Percentiles rank a stretch among this genome's conserved stretches.
These are phyloP conservation scores for Apiospora marii DNA, from an alignment of 2,329 filamentous ascomycete species.

Conservation along the genomic window DNA sequence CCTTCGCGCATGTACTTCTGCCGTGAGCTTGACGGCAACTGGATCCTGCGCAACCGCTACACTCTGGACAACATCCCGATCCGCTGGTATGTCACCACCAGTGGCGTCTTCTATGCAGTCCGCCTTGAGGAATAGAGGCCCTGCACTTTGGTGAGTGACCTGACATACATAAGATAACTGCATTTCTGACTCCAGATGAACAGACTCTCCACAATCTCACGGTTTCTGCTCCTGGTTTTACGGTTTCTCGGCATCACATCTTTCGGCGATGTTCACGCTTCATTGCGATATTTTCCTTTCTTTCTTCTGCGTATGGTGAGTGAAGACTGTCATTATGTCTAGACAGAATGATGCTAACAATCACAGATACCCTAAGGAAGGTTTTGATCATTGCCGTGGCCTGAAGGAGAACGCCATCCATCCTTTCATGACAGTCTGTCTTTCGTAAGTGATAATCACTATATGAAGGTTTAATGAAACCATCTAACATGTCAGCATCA, in stretches of 20 bases:
- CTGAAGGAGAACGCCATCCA: neutral
- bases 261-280: neutral
- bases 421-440: neutral
- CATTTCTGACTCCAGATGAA: neutral
- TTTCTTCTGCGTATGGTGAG: neutral
- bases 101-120: constrained; percentile 68
- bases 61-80: constrained; percentile 66
- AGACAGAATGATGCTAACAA: neutral
- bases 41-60: constrained; percentile 65
- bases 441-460: neutral
- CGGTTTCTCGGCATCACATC: neutral
- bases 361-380: constrained; percentile 6
- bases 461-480: neutral
- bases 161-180: neutral
- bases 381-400: neutral
- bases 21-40: constrained; percentile 67
- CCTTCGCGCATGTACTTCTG: constrained; percentile 67
- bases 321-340: neutral
- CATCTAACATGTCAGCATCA: neutral
- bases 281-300: neutral
- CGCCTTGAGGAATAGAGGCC: constrained; percentile 53
- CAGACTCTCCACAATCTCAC: neutral
- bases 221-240: neutral
- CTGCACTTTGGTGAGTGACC: neutral
- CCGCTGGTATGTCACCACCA: constrained; percentile 66